Base-by-base conservation (phyloP, 1,284 basidiomycete genomes). In the Heterobasidion irregulare region DNA sequence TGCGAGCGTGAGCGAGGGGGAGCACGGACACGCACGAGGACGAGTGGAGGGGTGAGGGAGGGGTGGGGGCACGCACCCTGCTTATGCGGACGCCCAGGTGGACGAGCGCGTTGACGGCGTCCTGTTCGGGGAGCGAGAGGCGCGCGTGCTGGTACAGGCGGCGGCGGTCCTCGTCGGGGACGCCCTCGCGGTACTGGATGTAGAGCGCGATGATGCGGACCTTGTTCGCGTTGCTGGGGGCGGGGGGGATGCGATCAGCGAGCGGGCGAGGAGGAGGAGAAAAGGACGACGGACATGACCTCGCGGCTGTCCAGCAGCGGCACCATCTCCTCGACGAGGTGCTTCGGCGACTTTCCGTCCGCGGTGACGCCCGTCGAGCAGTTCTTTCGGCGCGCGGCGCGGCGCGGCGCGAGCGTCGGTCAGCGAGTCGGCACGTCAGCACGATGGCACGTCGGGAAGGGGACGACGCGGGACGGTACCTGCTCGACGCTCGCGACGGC, bases 251-350 rank as follows among this genome's bases (percentile, higher is more conserved):
- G 26, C 26, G 26, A 8, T 16, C n/a, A 47, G 13, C 46, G 18
- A 32, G 26, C 18, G 26, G 6, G 4, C 16, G n/a, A n/a, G n/a
- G n/a, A n/a, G n/a, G n/a, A n/a, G n/a, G n/a, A n/a, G n/a, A n/a
- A n/a, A n/a, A n/a, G 44, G 26, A 50, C 35, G 43, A 68, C 83
- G 65, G 69, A 92, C 92, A 84, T 76, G 55, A 98, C 83, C 19
- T 89, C 82, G 49, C 84, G 79, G 67, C 91, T 89, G 66, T 97
- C 97, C 34, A 99, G 76, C 32, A 99, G 71, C 0, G 96, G 94
- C 0, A 99, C 96, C 95, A 99, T 98, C 68, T 99, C 94, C 70
- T 99, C 97, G 1, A 99, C 94, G 4, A 99, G 73, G 0, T 82
- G 83, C 67, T 96, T 97, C 0, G 95, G 95, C 19, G 83, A 79